phyloP scores from a whole-genome alignment of 2,329 filamentous ascomycete species.

The Rhynchosporium agropyri region DNA sequence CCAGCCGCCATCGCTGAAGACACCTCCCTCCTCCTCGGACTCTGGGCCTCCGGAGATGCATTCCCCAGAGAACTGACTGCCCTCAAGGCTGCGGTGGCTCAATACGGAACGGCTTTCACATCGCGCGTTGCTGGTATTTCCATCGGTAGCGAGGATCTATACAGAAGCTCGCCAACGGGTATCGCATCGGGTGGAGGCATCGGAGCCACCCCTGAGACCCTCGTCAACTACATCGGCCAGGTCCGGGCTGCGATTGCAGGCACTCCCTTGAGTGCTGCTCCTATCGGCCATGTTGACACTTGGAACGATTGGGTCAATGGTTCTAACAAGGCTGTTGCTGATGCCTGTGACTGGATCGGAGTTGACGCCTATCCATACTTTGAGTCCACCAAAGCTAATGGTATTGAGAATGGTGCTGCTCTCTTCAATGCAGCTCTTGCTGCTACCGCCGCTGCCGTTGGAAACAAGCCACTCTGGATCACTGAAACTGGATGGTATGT shows the following conservation, averaged over 20 bases:
- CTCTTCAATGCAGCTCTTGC: slow-evolving; percentile 71
- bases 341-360: slow-evolving; percentile 76
- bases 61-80: slow-evolving; percentile 77
- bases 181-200: slow-evolving; percentile 62
- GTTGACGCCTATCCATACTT: slow-evolving; percentile 87
- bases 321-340: slow-evolving; percentile 70
- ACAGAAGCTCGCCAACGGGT: slow-evolving; percentile 74
- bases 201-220: slow-evolving; percentile 62
- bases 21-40: slow-evolving; percentile 76
- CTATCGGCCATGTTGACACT: slow-evolving; percentile 84
- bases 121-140: slow-evolving; percentile 78
- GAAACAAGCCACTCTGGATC: slow-evolving; percentile 77
- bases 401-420: slow-evolving; percentile 61
- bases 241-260: slow-evolving; percentile 64
- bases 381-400: slow-evolving; percentile 68
- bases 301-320: slow-evolving; percentile 79
- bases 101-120: slow-evolving; percentile 68
- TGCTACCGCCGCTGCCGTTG: slow-evolving; percentile 59
- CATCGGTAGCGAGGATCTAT: slow-evolving; percentile 84
- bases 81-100: slow-evolving; percentile 66
- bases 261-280: slow-evolving; percentile 58
- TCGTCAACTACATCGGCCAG: slow-evolving; percentile 71
- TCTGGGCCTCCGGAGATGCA: slow-evolving; percentile 73
- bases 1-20: slow-evolving; percentile 81
- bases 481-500: slow-evolving; percentile 79